Evolutionary conservation across 2,329 filamentous ascomycete genomes (phyloP), one percentile per base, ranked within the genome.

Genomic region (Colletotrichum kahawae): DNA sequence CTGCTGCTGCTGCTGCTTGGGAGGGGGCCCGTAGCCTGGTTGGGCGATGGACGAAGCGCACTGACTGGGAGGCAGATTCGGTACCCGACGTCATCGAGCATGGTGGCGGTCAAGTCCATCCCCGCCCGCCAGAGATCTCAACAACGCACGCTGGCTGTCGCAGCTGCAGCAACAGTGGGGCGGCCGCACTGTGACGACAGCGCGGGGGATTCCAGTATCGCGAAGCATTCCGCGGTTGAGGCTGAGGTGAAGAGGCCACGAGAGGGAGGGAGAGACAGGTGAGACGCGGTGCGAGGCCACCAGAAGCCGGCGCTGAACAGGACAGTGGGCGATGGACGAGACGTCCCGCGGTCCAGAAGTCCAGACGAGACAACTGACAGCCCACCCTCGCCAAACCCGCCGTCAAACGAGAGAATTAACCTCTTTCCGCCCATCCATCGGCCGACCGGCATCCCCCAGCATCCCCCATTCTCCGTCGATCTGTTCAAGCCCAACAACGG

Each of bases 31-130:
- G 59, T 59, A 70, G 27, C 29, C 59, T 75, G 57, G 70, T 76
- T 74, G 74, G 64, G 65, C 70, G 31, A 74, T 14, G 36, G 38
- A 54, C 38, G 54, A n/a, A 33, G 57, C 5, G 57, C 33, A 57
- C 64, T 63, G 64, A 60, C 64, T 60, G 73, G 34, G 34, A 48
- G 21, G 57, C 64, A 54, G 24, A 36, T 24, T 76, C 66, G 74
- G 38, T 66, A 54, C 70, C 70, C 74, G 74, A 76, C 74, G 74
- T 76, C 74, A 76, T 76, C 71, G 71, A 65, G 43, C 74, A 74
- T 72, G 51, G 59, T 74, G 59, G 71, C 74, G 62, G 70, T 66
- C 74, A 74, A 62, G 36, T 31, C 31, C 43, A 66, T 67, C 70
- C 65, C 70, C 64, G 51, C 74, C 57, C 36, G 43, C 31, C 31